These are phyloP conservation scores for Fusarium zealandicum DNA, from an alignment of 2,329 filamentous ascomycete genomes.

Conservation along the genomic window DNA sequence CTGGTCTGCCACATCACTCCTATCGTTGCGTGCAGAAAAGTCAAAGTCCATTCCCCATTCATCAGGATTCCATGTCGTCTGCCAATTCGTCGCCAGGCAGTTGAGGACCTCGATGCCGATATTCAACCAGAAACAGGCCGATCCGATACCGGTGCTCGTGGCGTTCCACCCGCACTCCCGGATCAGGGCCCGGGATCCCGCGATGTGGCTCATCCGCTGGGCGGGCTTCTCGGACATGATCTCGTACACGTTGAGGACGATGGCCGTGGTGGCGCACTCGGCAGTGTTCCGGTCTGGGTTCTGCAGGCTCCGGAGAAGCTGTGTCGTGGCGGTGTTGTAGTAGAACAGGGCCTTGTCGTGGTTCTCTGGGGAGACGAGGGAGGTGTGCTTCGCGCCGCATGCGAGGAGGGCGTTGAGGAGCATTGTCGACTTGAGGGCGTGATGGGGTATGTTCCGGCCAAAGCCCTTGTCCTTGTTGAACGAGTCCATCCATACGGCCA, in stretches of 20 bases:
- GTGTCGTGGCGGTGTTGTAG: conserved; percentile 84
- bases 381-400: conserved; percentile 84
- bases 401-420: conserved; percentile 87
- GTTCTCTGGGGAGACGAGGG: conserved; percentile 73
- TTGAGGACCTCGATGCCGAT: conserved; percentile 89
- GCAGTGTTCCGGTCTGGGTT: conserved; percentile 85
- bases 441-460: conserved; percentile 81
- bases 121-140: conserved; percentile 94
- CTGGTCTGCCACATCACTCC: conserved; percentile 58
- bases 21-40: conserved; percentile 49
- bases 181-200: conserved; percentile 83
- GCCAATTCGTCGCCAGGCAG: conserved; percentile 87
- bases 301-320: conserved; percentile 77
- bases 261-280: conserved; percentile 85
- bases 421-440: conserved; percentile 84
- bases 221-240: conserved; percentile 84
- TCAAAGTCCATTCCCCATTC: conserved; percentile 87
- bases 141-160: conserved; percentile 76
- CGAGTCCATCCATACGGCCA: conserved; percentile 93
- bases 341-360: conserved; percentile 82
- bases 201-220: conserved; percentile 88
- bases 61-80: conserved; percentile 86
- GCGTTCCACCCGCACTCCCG: conserved; percentile 92
- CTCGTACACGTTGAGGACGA: conserved; percentile 91
- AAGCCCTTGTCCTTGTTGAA: conserved; percentile 89